phyloP scores from a whole-genome alignment of 2,329 filamentous ascomycete genomes.

The Pseudogymnoascus sp. region DNA sequence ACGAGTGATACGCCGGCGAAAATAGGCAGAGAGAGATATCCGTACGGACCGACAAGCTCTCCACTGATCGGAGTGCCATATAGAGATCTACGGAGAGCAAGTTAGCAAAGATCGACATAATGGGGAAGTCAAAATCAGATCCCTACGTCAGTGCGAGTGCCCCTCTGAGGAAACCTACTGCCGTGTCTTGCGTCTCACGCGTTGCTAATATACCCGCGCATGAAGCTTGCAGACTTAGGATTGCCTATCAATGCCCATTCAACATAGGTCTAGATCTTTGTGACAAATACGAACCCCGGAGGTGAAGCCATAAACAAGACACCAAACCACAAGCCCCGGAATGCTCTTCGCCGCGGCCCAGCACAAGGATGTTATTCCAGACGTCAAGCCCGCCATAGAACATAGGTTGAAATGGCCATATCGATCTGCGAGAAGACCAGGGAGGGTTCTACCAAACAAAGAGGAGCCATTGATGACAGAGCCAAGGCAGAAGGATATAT shows the following conservation, averaged over 20 bases:
- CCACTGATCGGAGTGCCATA: conserved; percentile 21
- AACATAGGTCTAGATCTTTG: not conserved
- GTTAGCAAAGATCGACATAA: not conserved
- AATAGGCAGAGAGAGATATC: conserved; percentile 18
- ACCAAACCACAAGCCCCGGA: conserved; percentile 14
- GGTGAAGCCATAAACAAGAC: conserved; percentile 17
- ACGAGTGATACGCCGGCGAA: conserved; percentile 20
- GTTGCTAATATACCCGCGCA: conserved; percentile 17
- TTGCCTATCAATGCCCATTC: conserved; percentile 11
- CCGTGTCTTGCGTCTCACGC: conserved; percentile 17
- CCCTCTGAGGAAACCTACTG: conserved; percentile 18
- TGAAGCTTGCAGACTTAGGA: conserved; percentile 19
- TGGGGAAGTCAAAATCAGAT: not conserved
- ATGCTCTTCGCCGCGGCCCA: conserved; percentile 16
- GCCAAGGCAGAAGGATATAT: conserved; percentile 17
- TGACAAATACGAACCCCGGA: conserved; percentile 13
- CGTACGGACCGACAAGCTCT: conserved; percentile 14
- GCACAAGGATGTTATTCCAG: conserved; percentile 16
- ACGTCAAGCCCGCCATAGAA: conserved; percentile 12
- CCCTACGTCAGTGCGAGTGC: conserved; percentile 17
- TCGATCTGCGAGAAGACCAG: conserved; percentile 16
- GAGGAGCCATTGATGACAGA: conserved; percentile 18
- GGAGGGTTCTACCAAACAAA: conserved; percentile 17
- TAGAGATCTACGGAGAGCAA: conserved; percentile 12
- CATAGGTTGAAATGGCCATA: conserved; percentile 18